A percentile compares a stretch with the other conserved stretches of the same genome.
Evolutionary conservation across 441 rosid species (phyloP).

Genomic region (Corymbia calophylla): DNA sequence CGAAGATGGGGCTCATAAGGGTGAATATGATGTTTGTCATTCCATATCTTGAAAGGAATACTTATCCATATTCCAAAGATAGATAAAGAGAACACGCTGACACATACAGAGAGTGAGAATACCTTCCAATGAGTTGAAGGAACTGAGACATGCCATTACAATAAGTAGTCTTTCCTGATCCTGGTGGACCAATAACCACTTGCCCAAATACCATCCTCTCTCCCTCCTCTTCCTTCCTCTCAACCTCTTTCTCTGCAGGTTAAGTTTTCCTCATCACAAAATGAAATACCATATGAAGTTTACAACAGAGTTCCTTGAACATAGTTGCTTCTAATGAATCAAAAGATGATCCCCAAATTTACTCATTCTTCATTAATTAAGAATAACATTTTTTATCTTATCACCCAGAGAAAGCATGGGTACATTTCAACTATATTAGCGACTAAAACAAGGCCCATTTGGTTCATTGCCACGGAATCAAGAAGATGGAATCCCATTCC

Average conservation of each 20-base stretch:
- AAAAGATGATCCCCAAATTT: background rate
- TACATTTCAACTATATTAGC: background rate
- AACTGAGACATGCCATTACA: slow-evolving; percentile 99
- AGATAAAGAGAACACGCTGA: background rate
- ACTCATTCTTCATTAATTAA: background rate
- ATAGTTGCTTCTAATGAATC: background rate
- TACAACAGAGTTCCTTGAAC: background rate
- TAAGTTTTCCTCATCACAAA: background rate
- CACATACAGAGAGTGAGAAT: background rate
- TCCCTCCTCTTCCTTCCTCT: background rate
- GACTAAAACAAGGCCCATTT: background rate
- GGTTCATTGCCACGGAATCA: background rate
- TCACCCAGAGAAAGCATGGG: background rate
- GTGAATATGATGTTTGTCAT: background rate
- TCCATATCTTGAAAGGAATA: background rate
- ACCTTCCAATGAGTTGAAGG: slow-evolving; percentile 84
- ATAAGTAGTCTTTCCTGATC: slow-evolving; percentile 92
- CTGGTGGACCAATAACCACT: slow-evolving; percentile 94
- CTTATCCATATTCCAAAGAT: background rate
- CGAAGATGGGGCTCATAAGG: background rate
- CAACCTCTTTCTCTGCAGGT: background rate
- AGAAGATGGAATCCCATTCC: background rate
- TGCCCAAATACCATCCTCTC: slow-evolving; percentile 76
- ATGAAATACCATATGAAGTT: background rate
- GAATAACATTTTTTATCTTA: background rate